Evolutionary conservation across 768 basidiomycete species (phyloP).

Genomic region (Sporobolomyces roseus): DNA sequence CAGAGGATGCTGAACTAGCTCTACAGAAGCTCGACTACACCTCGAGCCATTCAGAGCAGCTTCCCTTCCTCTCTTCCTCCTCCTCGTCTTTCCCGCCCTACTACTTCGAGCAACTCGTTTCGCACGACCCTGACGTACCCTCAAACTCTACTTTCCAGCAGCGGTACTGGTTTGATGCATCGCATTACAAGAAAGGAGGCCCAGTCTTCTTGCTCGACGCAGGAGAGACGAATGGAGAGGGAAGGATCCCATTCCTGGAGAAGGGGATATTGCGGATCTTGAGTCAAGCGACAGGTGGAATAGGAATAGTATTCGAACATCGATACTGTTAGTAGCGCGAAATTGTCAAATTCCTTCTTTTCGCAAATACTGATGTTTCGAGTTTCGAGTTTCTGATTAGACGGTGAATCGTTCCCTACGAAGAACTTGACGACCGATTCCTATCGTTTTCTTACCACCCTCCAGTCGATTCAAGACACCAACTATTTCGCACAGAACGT

Average conservation of each 20-base stretch:
- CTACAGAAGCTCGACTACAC: background rate
- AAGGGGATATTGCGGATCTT: slow-evolving; percentile 84
- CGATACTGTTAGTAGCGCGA: slow-evolving; percentile 49
- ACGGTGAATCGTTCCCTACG: slow-evolving; percentile 13
- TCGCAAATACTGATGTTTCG: slow-evolving; percentile 63
- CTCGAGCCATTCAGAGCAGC: background rate
- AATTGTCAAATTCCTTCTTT: slow-evolving; percentile 67
- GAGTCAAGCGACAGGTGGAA: slow-evolving; percentile 74
- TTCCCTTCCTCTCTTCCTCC: slow-evolving; percentile 2
- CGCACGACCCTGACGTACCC: slow-evolving; percentile 55
- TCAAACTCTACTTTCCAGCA: slow-evolving; percentile 65
- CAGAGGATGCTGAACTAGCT: background rate
- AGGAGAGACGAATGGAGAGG: slow-evolving; percentile 81
- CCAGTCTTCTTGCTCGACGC: slow-evolving; percentile 90
- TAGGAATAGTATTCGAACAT: slow-evolving; percentile 52
- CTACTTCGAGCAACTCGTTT: slow-evolving; percentile 73
- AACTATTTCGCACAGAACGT: slow-evolving; percentile 84
- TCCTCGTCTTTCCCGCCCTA: background rate
- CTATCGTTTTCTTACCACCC: slow-evolving; percentile 78
- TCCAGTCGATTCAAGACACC: slow-evolving; percentile 82
- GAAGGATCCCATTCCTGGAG: slow-evolving; percentile 58
- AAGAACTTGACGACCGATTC: slow-evolving; percentile 23
- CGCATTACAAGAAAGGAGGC: slow-evolving; percentile 69
- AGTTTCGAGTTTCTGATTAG: slow-evolving; percentile 10
- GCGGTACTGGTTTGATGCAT: slow-evolving; percentile 85